A percentile compares a stretch with the other conserved stretches of the same genome.
phyloP scores from a whole-genome alignment of 805 yeast species.

The Kuraishia borneana region DNA sequence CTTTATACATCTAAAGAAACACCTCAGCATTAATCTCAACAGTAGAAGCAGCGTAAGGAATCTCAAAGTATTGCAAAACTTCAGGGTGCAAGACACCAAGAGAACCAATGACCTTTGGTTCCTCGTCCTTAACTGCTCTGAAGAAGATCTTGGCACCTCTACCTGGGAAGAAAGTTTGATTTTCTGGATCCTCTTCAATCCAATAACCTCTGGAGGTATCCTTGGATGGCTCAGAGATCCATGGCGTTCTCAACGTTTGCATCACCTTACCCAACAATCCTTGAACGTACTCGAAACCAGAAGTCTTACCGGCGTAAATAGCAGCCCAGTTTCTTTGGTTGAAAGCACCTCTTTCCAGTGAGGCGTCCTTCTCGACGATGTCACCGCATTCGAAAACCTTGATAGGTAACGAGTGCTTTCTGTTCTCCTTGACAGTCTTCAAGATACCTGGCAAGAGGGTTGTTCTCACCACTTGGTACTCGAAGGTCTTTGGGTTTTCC shows the following conservation, averaged over 20 bases:
- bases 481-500: constrained; percentile 93
- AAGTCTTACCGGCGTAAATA: constrained; percentile 84
- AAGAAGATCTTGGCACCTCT: constrained; percentile 87
- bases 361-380: constrained; percentile 73
- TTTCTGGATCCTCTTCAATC: constrained; percentile 61
- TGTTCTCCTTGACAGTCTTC: constrained; percentile 91
- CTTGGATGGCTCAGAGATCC: constrained; percentile 51
- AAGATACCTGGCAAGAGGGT: constrained; percentile 87
- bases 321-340: constrained; percentile 96
- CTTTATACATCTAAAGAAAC: constrained; percentile 40
- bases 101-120: constrained; percentile 56
- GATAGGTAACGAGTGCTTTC: constrained; percentile 91
- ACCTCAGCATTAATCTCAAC: constrained; percentile 87
- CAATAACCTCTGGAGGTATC: constrained; percentile 69
- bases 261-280: constrained; percentile 90
- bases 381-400: constrained; percentile 94
- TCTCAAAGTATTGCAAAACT: constrained; percentile 75
- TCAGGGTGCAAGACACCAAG: constrained; percentile 95
- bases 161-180: constrained; percentile 86
- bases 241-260: constrained; percentile 88
- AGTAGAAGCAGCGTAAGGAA: constrained; percentile 86
- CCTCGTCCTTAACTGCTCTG: constrained; percentile 51
- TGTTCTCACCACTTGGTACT: constrained; percentile 97
- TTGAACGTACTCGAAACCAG: constrained; percentile 91
- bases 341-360: constrained; percentile 77